Conservation (phyloP, 208 protist species). For the Crithidia fasciculata region DNA sequence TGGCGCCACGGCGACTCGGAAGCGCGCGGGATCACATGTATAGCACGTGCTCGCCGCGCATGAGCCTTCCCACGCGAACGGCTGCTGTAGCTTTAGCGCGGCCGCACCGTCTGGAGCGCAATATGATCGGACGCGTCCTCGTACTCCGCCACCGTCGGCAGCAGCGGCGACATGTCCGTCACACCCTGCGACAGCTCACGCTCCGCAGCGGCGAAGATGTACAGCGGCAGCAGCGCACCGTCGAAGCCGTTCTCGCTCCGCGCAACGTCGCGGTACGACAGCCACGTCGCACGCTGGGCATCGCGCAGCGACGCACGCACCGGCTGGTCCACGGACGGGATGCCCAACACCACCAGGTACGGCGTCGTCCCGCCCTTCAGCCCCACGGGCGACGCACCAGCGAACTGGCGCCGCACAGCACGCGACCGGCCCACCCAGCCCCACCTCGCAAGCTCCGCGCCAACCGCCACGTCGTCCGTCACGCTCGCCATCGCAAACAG, state of each 20-base stretch:
- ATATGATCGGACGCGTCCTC: background rate
- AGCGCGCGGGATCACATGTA: background rate
- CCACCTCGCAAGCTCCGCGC: constrained; percentile 16
- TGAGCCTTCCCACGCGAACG: constrained; percentile 8
- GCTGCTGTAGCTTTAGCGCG: no score
- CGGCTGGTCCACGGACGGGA: constrained; percentile 15
- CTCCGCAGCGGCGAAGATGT: constrained; percentile 16
- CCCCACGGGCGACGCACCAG: constrained; percentile 1
- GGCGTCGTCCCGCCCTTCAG: constrained; percentile 13
- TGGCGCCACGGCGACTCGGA: constrained; percentile 2
- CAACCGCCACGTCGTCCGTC: constrained; percentile 23
- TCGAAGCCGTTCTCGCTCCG: constrained; percentile 8
- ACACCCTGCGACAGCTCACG: background rate
- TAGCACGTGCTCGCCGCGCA: background rate
- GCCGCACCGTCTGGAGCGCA: background rate
- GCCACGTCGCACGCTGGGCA: constrained; percentile 1
- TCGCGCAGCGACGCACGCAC: constrained; percentile 5
- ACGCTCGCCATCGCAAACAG: constrained; percentile 27
- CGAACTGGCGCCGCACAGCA: constrained; percentile 14
- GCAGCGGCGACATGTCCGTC: constrained; percentile 6
- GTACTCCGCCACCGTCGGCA: constrained; percentile 24
- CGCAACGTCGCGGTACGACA: constrained; percentile 7
- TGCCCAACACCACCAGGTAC: constrained; percentile 16
- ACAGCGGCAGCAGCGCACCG: constrained; percentile 19
- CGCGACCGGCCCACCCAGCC: constrained; percentile 9